Percentiles rank a stretch among this genome's conserved stretches.
phyloP scores from a whole-genome alignment of 805 yeast genomes.

The Candida schatavii region DNA sequence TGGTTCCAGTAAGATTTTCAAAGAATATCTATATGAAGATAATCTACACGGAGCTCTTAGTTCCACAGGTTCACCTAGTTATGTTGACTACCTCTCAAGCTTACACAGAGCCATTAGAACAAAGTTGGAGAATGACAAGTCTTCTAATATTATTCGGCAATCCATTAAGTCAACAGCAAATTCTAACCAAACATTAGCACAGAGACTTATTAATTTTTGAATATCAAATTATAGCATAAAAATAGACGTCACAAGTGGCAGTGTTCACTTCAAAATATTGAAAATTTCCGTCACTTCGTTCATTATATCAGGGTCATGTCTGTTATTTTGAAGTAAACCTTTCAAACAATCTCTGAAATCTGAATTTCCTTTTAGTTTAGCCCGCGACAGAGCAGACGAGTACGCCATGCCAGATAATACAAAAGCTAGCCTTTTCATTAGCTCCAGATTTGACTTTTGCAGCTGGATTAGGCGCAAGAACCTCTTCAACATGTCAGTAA shows the following conservation, averaged over 20 bases:
- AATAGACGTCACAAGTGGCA: background rate
- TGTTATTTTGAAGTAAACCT: background rate
- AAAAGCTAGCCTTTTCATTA: constrained; percentile 26
- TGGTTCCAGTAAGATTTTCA: constrained; percentile 39
- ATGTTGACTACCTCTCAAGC: constrained; percentile 62
- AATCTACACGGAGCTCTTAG: constrained; percentile 34
- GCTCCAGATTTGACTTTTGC: constrained; percentile 23
- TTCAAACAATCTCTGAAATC: background rate
- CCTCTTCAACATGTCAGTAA: constrained; percentile 16
- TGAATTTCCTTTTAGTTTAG: background rate
- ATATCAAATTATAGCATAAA: background rate
- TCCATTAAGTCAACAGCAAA: constrained; percentile 24
- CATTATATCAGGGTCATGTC: background rate
- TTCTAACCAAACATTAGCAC: constrained; percentile 31
- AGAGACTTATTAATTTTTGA: constrained; percentile 36
- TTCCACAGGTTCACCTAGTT: constrained; percentile 48
- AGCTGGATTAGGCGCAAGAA: constrained; percentile 19
- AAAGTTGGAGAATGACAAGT: constrained; percentile 47
- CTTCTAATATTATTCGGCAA: constrained; percentile 25
- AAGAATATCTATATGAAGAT: constrained; percentile 73
- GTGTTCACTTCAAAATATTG: background rate
- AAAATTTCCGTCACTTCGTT: background rate
- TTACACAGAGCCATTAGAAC: constrained; percentile 64
- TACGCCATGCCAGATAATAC: constrained; percentile 20
- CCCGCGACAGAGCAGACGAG: constrained; percentile 7